phyloP scores from a whole-genome alignment of 345 rosid species.

The Eucalyptus polybractea region DNA sequence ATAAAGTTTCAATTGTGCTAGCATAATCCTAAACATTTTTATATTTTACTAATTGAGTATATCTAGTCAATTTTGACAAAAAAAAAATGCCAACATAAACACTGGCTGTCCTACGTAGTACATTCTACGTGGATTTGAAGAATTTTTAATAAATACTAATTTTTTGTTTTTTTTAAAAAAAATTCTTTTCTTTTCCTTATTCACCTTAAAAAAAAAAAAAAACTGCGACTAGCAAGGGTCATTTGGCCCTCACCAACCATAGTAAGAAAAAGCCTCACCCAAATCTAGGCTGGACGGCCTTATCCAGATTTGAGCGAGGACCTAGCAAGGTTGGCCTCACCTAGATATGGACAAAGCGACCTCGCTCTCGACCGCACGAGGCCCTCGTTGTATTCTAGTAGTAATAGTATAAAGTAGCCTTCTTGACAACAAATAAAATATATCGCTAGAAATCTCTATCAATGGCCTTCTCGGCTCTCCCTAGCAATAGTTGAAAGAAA shows the following conservation, averaged over 20 bases:
- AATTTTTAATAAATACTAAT: too few relatives aligned
- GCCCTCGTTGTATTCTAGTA: neutral
- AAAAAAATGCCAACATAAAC: too few relatives aligned
- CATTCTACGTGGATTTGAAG: neutral
- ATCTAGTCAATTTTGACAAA: neutral
- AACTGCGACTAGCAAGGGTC: too few relatives aligned
- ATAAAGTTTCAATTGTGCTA: too few relatives aligned
- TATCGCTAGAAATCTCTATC: neutral
- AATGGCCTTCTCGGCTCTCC: neutral
- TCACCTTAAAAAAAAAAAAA: too few relatives aligned
- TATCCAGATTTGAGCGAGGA: fast-evolving
- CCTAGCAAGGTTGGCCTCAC: neutral
- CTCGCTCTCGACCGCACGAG: fast-evolving
- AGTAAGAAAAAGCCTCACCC: neutral
- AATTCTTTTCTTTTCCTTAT: neutral
- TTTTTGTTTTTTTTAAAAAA: too few relatives aligned
- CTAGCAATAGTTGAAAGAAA: neutral
- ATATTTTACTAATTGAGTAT: too few relatives aligned
- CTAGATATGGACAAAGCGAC: too few relatives aligned
- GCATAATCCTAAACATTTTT: too few relatives aligned
- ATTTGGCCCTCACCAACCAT: neutral
- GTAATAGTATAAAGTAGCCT: neutral
- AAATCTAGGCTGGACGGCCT: neutral
- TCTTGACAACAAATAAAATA: neutral
- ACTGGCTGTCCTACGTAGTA: fast-evolving